A percentile compares a stretch with the other conserved stretches of the same genome.
Evolutionary conservation across 805 yeast genomes (phyloP).

Genomic region (Komagataella mondaviorum): DNA sequence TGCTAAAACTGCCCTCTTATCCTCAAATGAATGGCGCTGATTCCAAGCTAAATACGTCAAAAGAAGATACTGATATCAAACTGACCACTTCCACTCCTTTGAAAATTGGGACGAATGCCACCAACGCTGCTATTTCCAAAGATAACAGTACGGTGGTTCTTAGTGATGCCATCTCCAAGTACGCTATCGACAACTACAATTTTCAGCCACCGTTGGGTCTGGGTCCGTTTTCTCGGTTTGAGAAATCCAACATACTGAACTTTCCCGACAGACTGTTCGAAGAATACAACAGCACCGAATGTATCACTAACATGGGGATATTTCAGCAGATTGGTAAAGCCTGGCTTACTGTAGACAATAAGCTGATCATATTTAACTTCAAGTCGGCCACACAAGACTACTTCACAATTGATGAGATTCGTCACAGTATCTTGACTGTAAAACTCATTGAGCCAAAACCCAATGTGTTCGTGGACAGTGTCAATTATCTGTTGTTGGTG

Average conservation of each 20-base stretch:
- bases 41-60: background rate
- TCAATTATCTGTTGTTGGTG: conserved; percentile 59
- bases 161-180: conserved; percentile 41
- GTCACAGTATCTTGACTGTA: conserved; percentile 66
- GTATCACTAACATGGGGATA: conserved; percentile 67
- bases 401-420: conserved; percentile 70
- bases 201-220: conserved; percentile 30
- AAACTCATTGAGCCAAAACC: conserved; percentile 70
- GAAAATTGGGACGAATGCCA: conserved; percentile 50
- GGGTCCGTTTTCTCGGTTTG: conserved; percentile 61
- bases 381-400: conserved; percentile 42
- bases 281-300: conserved; percentile 54
- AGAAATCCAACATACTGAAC: conserved; percentile 48
- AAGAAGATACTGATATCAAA: background rate
- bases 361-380: conserved; percentile 70
- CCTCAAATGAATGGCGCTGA: background rate
- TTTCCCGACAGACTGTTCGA: conserved; percentile 75
- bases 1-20: background rate
- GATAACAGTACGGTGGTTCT: conserved; percentile 46
- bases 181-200: conserved; percentile 58
- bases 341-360: conserved; percentile 78
- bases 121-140: conserved; percentile 40
- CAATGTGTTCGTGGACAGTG: conserved; percentile 66
- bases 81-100: conserved; percentile 15
- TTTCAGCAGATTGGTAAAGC: conserved; percentile 70